phyloP scores from a whole-genome alignment of 1,284 basidiomycete genomes.

The Ganoderma resinaceum region DNA sequence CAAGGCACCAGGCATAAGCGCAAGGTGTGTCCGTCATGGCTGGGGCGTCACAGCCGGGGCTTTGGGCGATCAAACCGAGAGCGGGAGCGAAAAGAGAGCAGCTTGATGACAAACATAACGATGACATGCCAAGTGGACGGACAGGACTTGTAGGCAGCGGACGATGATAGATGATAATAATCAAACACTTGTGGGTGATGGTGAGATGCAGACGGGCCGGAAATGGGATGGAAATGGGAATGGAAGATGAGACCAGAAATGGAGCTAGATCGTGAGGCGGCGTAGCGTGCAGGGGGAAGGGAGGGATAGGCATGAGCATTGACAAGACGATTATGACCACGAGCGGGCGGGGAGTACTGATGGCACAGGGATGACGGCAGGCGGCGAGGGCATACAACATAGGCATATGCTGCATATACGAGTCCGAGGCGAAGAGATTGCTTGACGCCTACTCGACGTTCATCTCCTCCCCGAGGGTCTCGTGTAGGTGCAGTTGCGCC shows the following conservation, averaged over 20 bases:
- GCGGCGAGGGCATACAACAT: slow-evolving; percentile 29
- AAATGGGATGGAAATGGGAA: slow-evolving; percentile 24
- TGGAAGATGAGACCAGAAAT: slow-evolving; percentile 31
- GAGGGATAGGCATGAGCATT: slow-evolving; percentile 23
- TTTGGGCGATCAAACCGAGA: slow-evolving; percentile 29
- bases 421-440: slow-evolving; percentile 19
- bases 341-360: slow-evolving; percentile 19
- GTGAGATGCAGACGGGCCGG: slow-evolving; percentile 32
- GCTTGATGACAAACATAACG: slow-evolving; percentile 39
- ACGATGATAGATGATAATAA: slow-evolving; percentile 37
- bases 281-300: slow-evolving; percentile 25
- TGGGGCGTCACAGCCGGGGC: slow-evolving; percentile 21
- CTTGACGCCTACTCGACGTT: slow-evolving; percentile 49
- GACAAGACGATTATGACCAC: slow-evolving; percentile 31
- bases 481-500: slow-evolving; percentile 51
- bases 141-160: slow-evolving; percentile 35
- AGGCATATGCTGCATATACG: slow-evolving; percentile 31
- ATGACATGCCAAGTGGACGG: slow-evolving; percentile 35
- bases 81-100: slow-evolving; percentile 32
- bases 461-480: slow-evolving; percentile 51
- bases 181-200: slow-evolving; percentile 37
- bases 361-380: slow-evolving; percentile 10
- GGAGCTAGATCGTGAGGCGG: slow-evolving; percentile 33
- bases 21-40: slow-evolving; percentile 28
- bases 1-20: slow-evolving; percentile 28